Percentiles rank a stretch among this genome's conserved stretches.
phyloP scores from a whole-genome alignment of 305 asterid species.

The Rubia tinctorum region DNA sequence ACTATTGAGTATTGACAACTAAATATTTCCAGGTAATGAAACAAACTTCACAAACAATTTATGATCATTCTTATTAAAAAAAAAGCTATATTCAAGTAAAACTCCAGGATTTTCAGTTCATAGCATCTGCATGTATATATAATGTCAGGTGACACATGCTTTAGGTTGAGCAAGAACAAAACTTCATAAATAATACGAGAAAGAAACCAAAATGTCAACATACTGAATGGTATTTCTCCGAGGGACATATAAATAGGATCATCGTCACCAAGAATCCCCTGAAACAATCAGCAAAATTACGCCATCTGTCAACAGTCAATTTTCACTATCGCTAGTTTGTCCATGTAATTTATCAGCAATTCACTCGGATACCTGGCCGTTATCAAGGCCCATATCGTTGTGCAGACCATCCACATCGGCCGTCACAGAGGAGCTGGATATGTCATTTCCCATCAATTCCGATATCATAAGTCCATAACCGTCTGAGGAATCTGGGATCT shows the following conservation, averaged over 20 bases:
- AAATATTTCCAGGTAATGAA: not conserved
- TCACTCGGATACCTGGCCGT: slow-evolving; percentile 57
- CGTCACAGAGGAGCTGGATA: slow-evolving; percentile 65
- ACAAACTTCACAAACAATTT: not conserved
- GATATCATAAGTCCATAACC: slow-evolving; percentile 95
- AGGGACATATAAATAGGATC: slow-evolving; percentile 95
- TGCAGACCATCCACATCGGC: slow-evolving; percentile 68
- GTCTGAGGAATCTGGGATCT: slow-evolving; percentile 64
- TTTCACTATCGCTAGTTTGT: not conserved
- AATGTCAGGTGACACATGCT: not conserved
- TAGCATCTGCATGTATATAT: not conserved
- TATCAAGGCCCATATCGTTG: slow-evolving; percentile 68
- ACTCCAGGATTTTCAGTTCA: not conserved
- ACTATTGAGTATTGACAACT: not conserved
- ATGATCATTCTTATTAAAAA: not conserved
- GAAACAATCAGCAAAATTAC: slow-evolving; percentile 34
- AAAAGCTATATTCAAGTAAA: not conserved
- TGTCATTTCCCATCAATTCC: slow-evolving; percentile 77
- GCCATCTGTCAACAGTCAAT: slow-evolving; percentile 8
- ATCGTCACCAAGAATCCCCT: slow-evolving; percentile 94
- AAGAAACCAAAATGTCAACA: slow-evolving; percentile 27
- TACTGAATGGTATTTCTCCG: slow-evolving; percentile 96
- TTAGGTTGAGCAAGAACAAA: slow-evolving; percentile 9
- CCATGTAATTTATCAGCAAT: slow-evolving; percentile 22
- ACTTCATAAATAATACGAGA: slow-evolving; percentile 12